A percentile compares a stretch with the other conserved stretches of the same genome.
These are phyloP conservation scores for Curvularia verruculosa DNA, from an alignment of 2,329 filamentous ascomycete species.

Conservation along the genomic window DNA sequence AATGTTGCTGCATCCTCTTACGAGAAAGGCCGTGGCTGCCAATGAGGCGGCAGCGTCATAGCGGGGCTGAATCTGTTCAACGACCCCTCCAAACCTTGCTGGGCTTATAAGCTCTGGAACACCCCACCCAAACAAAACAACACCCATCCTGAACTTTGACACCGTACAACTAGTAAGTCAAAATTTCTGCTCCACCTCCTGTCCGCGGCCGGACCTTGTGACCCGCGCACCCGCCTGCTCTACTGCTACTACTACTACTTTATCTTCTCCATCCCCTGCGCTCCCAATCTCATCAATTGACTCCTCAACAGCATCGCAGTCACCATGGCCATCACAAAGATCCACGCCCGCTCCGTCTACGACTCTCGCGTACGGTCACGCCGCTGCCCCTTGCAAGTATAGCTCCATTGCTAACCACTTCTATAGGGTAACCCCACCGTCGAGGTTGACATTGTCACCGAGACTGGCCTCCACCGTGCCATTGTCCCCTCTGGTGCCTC, in stretches of 20 bases:
- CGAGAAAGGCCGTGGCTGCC: constrained; percentile 29
- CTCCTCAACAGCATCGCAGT: constrained; percentile 21
- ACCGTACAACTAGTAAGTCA: constrained; percentile 43
- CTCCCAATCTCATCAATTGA: constrained; percentile 32
- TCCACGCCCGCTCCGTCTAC: constrained; percentile 79
- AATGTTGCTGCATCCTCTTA: constrained; percentile 32
- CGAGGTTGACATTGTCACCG: constrained; percentile 95
- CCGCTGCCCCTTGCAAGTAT: background rate
- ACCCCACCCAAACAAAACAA: constrained; percentile 37
- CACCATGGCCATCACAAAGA: constrained; percentile 74
- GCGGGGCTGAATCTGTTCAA: constrained; percentile 34
- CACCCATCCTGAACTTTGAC: constrained; percentile 30
- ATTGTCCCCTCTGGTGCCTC: constrained; percentile 97
- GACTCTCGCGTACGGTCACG: constrained; percentile 73
- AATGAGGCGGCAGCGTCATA: constrained; percentile 29
- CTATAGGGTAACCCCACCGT: constrained; percentile 85
- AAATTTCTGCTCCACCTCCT: constrained; percentile 29
- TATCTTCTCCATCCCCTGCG: constrained; percentile 8
- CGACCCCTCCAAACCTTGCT: constrained; percentile 32
- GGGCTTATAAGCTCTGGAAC: constrained; percentile 27
- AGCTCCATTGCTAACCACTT: constrained; percentile 16
- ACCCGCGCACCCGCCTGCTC: constrained; percentile 31
- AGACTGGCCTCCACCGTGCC: constrained; percentile 94
- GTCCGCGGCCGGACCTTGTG: constrained; percentile 46
- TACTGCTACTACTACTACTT: too few relatives aligned